Conservation (phyloP, 768 basidiomycete genomes). For the Saitozyma podzolica region DNA sequence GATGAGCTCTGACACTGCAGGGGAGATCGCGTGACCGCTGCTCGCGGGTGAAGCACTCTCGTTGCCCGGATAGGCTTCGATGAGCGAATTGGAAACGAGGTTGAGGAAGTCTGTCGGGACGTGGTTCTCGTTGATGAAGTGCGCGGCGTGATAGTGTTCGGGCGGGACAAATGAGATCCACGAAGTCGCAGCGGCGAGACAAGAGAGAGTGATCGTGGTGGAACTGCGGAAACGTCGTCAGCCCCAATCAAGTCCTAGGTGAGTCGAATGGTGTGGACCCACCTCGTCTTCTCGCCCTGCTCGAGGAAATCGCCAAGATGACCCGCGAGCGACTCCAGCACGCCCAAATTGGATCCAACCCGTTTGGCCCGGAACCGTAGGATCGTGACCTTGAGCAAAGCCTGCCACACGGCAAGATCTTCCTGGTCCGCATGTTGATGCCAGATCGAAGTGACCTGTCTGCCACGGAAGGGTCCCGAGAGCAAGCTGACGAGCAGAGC, state of each 20-base stretch:
- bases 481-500: conserved; percentile 41
- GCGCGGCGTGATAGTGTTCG: conserved; percentile 20
- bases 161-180: conserved; percentile 22
- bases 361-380: conserved; percentile 38
- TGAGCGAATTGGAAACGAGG: conserved; percentile 25
- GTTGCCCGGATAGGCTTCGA: conserved; percentile 26
- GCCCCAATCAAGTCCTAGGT: neutral
- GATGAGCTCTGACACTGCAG: conserved; percentile 25
- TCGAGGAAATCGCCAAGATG: conserved; percentile 32
- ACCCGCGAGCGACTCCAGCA: conserved; percentile 37
- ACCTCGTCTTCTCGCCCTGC: conserved; percentile 29
- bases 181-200: conserved; percentile 26
- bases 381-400: conserved; percentile 28
- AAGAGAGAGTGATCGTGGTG: conserved; percentile 37
- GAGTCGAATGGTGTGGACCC: neutral
- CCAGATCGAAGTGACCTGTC: conserved; percentile 31
- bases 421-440: conserved; percentile 21
- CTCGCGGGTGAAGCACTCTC: conserved; percentile 4
- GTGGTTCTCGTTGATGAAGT: conserved; percentile 29
- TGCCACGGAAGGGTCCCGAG: conserved; percentile 35
- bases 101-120: conserved; percentile 38
- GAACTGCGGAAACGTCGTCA: conserved; percentile 14
- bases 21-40: conserved; percentile 13
- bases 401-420: conserved; percentile 33
- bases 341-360: conserved; percentile 39